Evolutionary conservation across 1,139 yeast species (phyloP), one percentile per base, ranked within the genome.

Genomic region (Hanseniaspora uvarum): DNA sequence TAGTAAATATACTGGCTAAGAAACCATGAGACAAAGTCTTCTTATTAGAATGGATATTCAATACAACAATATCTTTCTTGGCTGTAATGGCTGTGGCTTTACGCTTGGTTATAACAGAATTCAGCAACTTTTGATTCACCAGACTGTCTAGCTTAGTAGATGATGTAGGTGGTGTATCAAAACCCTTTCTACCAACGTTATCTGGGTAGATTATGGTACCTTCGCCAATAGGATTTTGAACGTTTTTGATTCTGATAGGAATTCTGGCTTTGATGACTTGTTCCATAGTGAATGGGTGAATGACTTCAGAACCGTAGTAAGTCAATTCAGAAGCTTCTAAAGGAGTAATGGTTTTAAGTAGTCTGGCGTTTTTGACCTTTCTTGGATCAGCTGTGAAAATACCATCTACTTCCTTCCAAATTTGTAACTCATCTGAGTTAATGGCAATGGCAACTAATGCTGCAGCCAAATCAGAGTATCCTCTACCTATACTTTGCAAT

Each of bases 401-500:
- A 61, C 98, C 98, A 67, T 92, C 98, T 52, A 92, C 98, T 72
- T 92, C 98, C 65, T 92, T 92, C 98, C 98, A 92, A 50, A 92
- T 86, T 71, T 92, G 98, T 56, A 92, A 74, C 69, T 92, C 98
- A 49, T 87, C 95, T 1, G 97, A 97, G 60, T 77, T 80, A 53
- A 84, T 70, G 0, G 96, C 98, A 30, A 92, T 97, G 0, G 98
- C 96, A 43, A 88, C 78, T 64, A 92, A 76, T 0, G 98, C 98
- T 18, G 98, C 98, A 74, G 98, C 92, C 60, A 92, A 73, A 68
- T 92, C 98, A 16, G 98, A 92, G 69, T 92, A 92, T 28, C 98
- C 98, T 66, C 98, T 80, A 44, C 98, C 98, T 57, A 92, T 94
- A 55, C 94, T 88, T 62, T 84, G 85, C 60, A 92, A 73, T 56